Evolutionary conservation across 176 grass and related monocot genomes (phyloP).

Genomic region (Phoenix dactylifera): DNA sequence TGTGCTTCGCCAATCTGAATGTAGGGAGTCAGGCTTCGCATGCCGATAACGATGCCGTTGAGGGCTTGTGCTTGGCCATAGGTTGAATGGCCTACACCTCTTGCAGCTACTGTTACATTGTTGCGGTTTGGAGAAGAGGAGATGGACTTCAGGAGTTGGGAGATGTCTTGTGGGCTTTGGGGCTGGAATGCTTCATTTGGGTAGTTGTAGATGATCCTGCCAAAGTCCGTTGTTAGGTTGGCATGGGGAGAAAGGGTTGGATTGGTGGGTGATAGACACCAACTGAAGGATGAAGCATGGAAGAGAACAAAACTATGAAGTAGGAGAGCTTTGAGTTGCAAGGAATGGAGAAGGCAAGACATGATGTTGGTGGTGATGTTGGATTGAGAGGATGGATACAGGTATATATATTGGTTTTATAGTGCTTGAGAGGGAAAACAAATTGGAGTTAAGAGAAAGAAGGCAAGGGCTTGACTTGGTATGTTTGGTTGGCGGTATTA

Average conservation of each 20-base stretch:
- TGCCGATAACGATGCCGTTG: not conserved
- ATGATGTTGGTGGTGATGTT: not conserved
- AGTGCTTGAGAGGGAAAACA: not conserved
- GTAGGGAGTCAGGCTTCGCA: not conserved
- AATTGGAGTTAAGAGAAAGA: not conserved
- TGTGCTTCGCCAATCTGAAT: not conserved
- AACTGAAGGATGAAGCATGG: not conserved
- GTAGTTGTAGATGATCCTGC: not conserved
- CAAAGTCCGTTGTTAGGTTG: not conserved
- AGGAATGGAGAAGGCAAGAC: not conserved
- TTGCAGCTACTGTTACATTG: not conserved
- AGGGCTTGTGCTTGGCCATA: conserved; percentile 5
- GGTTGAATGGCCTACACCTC: conserved; percentile 7
- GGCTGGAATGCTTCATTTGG: not conserved
- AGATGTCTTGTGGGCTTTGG: not conserved
- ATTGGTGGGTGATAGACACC: not conserved
- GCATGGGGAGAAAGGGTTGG: not conserved
- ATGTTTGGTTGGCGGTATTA: too few relatives aligned
- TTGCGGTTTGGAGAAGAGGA: not conserved
- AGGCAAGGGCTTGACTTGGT: not conserved
- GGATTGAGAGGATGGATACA: not conserved
- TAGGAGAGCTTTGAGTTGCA: not conserved
- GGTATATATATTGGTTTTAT: too few relatives aligned
- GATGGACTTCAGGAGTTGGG: conserved; percentile 9
- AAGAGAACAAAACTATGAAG: not conserved